A percentile compares a stretch with the other conserved stretches of the same genome.
Conservation (phyloP, 208 protist species). For the Entamoeba histolytica region DNA sequence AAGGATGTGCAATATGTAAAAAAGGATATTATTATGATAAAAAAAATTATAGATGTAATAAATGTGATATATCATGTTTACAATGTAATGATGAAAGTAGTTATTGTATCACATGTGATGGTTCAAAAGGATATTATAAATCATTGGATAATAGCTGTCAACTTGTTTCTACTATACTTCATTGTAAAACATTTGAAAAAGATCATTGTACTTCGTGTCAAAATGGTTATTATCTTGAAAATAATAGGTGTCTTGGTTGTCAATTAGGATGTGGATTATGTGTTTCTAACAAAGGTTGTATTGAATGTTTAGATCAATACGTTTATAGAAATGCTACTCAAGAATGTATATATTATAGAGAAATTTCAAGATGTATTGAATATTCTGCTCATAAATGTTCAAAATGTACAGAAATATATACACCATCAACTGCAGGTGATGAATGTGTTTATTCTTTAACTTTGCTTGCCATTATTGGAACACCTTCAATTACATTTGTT, state of each 20-base stretch:
- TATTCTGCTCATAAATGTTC: not conserved
- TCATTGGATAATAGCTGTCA: not conserved
- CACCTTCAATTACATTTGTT: not conserved
- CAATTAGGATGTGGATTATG: not conserved
- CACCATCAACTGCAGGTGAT: not conserved
- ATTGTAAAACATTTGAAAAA: not conserved
- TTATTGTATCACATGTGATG: not conserved
- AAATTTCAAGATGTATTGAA: not conserved
- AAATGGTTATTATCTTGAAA: not conserved
- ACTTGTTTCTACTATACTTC: not conserved
- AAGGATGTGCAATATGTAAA: not conserved
- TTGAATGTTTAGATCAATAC: not conserved
- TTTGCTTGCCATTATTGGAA: not conserved
- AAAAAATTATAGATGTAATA: not conserved
- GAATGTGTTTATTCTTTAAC: not conserved
- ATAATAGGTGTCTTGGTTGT: not conserved
- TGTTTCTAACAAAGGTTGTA: not conserved
- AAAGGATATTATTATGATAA: not conserved
- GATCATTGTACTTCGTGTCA: not conserved
- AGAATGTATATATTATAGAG: not conserved
- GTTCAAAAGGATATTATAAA: not conserved
- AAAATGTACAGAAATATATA: not conserved
- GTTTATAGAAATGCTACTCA: not conserved
- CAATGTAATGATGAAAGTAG: not conserved
- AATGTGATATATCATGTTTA: not conserved